A percentile compares a stretch with the other conserved stretches of the same genome.
Conservation (phyloP, 2,329 filamentous ascomycete species). For the Exophiala viscosa region DNA sequence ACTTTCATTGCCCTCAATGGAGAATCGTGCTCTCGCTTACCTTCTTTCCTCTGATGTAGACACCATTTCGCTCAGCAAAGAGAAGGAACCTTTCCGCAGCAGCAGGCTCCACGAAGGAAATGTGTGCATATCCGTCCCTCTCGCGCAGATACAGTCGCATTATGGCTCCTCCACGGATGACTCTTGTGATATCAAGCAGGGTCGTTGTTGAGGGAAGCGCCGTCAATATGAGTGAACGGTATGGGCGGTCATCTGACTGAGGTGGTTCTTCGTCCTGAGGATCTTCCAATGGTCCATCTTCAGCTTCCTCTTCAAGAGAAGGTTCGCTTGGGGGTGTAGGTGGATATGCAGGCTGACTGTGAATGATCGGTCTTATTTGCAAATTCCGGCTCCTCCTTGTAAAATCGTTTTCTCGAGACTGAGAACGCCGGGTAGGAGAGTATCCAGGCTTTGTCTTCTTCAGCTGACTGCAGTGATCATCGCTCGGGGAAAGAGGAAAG, state of each 20-base stretch:
- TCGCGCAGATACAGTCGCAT: slow-evolving; percentile 63
- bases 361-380: no score
- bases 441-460: no score
- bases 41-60: slow-evolving; percentile 66
- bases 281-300: neutral
- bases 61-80: slow-evolving; percentile 60
- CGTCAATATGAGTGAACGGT: slow-evolving; percentile 60
- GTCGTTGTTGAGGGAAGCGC: slow-evolving; percentile 62
- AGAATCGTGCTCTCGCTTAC: slow-evolving; percentile 44
- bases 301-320: neutral
- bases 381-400: no score
- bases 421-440: no score
- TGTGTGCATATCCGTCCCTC: slow-evolving; percentile 57
- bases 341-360: no score
- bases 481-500: neutral
- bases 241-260: neutral
- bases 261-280: neutral
- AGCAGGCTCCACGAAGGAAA: slow-evolving; percentile 66
- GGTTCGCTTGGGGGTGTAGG: no score
- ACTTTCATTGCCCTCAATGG: neutral
- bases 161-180: slow-evolving; percentile 66
- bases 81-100: slow-evolving; percentile 64
- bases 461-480: no score
- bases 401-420: no score
- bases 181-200: slow-evolving; percentile 61